A percentile compares a stretch with the other conserved stretches of the same genome.
Conservation (phyloP, 2,329 filamentous ascomycete species). For the Calonectria honghensis region DNA sequence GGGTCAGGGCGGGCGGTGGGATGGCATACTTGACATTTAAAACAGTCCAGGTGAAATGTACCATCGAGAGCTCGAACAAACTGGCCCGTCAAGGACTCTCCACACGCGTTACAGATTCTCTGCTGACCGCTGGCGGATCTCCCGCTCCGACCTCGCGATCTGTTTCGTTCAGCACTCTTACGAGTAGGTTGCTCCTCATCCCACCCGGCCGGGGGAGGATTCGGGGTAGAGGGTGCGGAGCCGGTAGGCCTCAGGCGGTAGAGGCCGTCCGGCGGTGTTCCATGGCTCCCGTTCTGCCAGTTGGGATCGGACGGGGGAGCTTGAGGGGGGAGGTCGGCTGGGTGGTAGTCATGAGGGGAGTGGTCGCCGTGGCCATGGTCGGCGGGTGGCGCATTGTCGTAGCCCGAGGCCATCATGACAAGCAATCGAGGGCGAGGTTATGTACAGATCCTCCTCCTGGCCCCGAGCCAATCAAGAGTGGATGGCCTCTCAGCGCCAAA, state of each 20-base stretch:
- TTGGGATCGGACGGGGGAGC: conserved; percentile 58
- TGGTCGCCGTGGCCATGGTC: conserved; percentile 61
- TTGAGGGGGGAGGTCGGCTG: conserved; percentile 57
- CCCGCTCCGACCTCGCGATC: conserved; percentile 72
- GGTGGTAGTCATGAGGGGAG: conserved; percentile 51
- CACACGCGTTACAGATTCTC: conserved; percentile 89
- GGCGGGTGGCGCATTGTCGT: conserved; percentile 64
- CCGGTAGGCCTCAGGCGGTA: conserved; percentile 59
- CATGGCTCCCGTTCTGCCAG: conserved; percentile 62
- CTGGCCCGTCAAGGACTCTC: conserved; percentile 90
- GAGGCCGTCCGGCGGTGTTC: conserved; percentile 62
- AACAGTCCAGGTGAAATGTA: conserved; percentile 98
- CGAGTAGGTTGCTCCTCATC: conserved; percentile 66
- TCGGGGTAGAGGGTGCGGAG: conserved; percentile 59
- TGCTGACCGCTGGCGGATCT: conserved; percentile 76
- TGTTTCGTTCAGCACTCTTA: conserved; percentile 74
- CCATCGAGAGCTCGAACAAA: conserved; percentile 95
- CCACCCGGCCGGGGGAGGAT: conserved; percentile 55
- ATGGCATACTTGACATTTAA: conserved; percentile 87
- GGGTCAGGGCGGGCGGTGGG: conserved; percentile 26
- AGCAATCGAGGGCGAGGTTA: conserved; percentile 52
- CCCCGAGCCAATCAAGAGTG: conserved; percentile 50
- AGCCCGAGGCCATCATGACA: conserved; percentile 67
- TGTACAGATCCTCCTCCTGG: conserved; percentile 54
- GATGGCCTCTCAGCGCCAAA: conserved; percentile 58